Conservation (phyloP, 83 land plant species). For the Diphasiastrum complanatum region DNA sequence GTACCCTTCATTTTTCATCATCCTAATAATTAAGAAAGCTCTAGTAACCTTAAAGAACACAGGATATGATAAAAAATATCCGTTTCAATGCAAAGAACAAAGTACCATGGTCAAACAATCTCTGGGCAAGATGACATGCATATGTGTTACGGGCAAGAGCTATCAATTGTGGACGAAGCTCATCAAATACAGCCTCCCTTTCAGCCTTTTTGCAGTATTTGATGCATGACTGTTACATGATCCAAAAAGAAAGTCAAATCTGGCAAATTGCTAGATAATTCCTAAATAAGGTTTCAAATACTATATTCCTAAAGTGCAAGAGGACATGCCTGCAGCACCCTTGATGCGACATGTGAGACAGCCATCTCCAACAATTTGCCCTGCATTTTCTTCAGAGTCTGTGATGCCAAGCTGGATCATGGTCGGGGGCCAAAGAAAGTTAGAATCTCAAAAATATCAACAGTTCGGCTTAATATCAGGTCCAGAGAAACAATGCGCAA, state of each 20-base stretch:
- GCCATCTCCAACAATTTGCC: constrained; percentile 86
- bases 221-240: constrained; percentile 60
- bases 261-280: constrained; percentile 5
- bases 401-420: constrained; percentile 55
- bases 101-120: constrained; percentile 85
- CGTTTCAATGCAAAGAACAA: not conserved
- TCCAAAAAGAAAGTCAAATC: not conserved
- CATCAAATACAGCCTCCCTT: constrained; percentile 63
- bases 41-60: too few species aligned
- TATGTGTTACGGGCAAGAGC: constrained; percentile 65
- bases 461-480: too few species aligned
- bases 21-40: not conserved
- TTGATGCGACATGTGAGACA: constrained; percentile 68
- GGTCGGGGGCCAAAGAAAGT: too few species aligned
- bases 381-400: constrained; percentile 67
- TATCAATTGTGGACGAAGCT: constrained; percentile 82
- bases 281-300: not conserved
- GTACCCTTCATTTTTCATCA: not conserved
- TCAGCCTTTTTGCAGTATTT: constrained; percentile 69
- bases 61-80: too few species aligned
- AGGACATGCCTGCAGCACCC: constrained; percentile 68
- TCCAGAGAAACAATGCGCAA: too few species aligned
- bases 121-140: constrained; percentile 84
- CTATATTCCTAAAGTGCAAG: not conserved
- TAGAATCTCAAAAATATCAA: too few species aligned